These are phyloP conservation scores for Phytophthora vignae DNA, from an alignment of 352 stramenopile species.

Conservation along the genomic window DNA sequence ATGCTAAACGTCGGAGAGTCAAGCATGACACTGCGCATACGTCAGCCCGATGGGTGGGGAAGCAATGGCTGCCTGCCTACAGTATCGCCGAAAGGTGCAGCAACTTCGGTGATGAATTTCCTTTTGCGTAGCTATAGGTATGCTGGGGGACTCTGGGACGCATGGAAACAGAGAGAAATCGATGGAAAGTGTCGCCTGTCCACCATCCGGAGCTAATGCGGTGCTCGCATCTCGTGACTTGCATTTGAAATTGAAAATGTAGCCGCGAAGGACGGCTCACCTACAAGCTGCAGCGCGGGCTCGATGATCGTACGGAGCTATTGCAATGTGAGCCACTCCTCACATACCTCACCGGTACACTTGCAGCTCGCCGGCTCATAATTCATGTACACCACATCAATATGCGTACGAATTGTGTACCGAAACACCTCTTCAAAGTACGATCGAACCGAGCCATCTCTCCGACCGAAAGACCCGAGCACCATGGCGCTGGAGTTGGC, in stretches of 20 bases:
- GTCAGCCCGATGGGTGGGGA: background rate
- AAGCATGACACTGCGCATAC: background rate
- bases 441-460: constrained; percentile 10
- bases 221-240: background rate
- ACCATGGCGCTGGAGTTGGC: constrained; percentile 73
- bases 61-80: background rate
- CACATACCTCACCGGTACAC: too few species aligned
- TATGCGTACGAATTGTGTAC: constrained; percentile 8
- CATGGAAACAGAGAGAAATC: constrained; percentile 1
- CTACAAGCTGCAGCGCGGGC: too few species aligned
- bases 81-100: background rate
- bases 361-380: background rate
- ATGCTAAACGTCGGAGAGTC: background rate
- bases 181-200: constrained; percentile 2
- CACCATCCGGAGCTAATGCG: constrained; percentile 3
- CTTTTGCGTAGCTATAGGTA: too few species aligned
- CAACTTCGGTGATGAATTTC: too few species aligned
- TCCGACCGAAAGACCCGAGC: background rate
- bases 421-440: constrained; percentile 12
- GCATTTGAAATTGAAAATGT: background rate
- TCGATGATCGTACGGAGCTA: too few species aligned
- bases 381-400: constrained; percentile 2
- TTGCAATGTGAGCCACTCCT: too few species aligned
- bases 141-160: background rate
- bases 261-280: background rate